Conservation (phyloP, 192 early-diverging fungal species). For the Entomortierella parvispora region DNA sequence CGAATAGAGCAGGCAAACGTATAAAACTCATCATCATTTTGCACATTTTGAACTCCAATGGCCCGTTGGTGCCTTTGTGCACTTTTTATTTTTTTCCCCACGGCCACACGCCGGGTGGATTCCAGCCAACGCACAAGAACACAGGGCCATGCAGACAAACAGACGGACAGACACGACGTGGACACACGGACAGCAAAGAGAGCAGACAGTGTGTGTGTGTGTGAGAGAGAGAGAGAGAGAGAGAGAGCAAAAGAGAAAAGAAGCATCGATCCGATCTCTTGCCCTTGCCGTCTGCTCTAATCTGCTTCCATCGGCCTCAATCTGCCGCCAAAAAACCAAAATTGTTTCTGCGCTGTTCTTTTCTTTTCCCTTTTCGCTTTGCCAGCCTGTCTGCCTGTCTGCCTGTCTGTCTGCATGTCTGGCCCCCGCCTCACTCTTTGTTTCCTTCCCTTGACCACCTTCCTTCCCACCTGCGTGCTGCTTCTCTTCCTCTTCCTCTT, state of each 20-base stretch:
- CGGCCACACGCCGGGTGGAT: no score
- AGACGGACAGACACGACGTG: background rate
- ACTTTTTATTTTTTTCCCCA: no score
- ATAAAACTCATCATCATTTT: no score
- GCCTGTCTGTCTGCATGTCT: background rate
- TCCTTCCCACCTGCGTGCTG: background rate
- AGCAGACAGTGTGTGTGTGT: background rate
- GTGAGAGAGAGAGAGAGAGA: no score
- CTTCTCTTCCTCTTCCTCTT: background rate
- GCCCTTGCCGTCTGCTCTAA: no score
- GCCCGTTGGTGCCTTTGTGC: background rate
- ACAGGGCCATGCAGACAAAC: background rate
- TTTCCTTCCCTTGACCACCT: background rate
- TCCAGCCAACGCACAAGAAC: no score
- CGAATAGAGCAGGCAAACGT: background rate
- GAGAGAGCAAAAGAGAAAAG: no score
- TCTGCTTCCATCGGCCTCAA: no score
- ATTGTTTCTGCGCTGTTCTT: background rate
- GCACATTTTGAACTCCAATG: no score
- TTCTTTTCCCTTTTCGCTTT: background rate
- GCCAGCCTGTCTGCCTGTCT: background rate
- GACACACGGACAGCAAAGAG: background rate
- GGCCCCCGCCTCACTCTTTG: background rate
- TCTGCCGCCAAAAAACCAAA: no score
- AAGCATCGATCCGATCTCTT: no score